phyloP scores from a whole-genome alignment of 2,329 filamentous ascomycete genomes.

The Nemania bipapillata region DNA sequence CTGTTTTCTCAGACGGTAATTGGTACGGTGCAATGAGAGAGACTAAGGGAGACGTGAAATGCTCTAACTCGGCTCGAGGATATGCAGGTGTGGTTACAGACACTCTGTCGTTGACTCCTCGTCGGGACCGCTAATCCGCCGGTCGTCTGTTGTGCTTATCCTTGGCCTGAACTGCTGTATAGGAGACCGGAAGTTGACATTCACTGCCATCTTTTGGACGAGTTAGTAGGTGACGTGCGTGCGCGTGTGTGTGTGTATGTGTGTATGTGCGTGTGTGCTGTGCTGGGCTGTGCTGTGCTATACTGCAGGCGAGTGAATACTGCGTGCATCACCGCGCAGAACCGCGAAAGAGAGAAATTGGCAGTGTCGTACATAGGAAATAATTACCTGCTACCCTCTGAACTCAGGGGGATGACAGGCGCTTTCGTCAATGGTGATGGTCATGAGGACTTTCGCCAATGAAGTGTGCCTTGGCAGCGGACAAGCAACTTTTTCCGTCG shows the following conservation, averaged over 20 bases:
- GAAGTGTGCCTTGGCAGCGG: constrained; percentile 30
- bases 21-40: constrained; percentile 15
- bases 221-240: constrained; percentile 36
- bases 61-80: constrained; percentile 20
- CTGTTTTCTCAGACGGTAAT: background rate
- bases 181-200: constrained; percentile 11
- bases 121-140: constrained; percentile 27
- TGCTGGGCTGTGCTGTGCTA: too few species aligned
- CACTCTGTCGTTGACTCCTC: constrained; percentile 25
- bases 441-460: constrained; percentile 20
- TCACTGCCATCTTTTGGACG: constrained; percentile 20
- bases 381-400: background rate
- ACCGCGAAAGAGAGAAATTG: constrained; percentile 16
- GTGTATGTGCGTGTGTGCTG: too few species aligned
- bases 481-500: constrained; percentile 26
- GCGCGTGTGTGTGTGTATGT: too few species aligned
- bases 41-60: constrained; percentile 21
- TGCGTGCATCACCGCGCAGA: constrained; percentile 13
- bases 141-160: constrained; percentile 25
- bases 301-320: constrained; percentile 31
- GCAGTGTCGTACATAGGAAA: constrained; percentile 2
- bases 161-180: constrained; percentile 21
- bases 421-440: constrained; percentile 19
- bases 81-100: constrained; percentile 36
- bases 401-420: constrained; percentile 17